Evolutionary conservation across 345 rosid genomes (phyloP).

Genomic region (Salix udensis): DNA sequence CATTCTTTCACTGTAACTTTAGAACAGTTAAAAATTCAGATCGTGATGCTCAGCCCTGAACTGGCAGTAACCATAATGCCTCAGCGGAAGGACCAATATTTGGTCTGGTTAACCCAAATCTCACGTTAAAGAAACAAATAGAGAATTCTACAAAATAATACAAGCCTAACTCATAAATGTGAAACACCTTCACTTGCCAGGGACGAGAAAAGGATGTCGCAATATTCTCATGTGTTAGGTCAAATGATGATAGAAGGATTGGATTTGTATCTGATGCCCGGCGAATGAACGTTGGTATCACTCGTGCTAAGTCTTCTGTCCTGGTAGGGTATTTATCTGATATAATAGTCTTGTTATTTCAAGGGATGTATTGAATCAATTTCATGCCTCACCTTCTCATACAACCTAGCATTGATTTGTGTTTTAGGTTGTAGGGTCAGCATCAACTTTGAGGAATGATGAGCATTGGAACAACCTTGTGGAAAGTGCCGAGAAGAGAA

Average conservation of each 20-base stretch:
- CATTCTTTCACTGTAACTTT: neutral
- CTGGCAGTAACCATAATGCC: neutral
- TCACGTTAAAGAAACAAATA: neutral
- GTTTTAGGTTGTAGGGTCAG: constrained; percentile 83
- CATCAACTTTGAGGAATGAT: constrained; percentile 61
- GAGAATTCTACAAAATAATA: neutral
- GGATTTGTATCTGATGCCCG: constrained; percentile 83
- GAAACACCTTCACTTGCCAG: constrained; percentile 33
- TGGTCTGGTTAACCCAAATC: neutral
- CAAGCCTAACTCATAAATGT: neutral
- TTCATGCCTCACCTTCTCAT: neutral
- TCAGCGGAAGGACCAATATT: neutral
- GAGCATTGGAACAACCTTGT: constrained; percentile 77
- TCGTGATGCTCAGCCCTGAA: neutral
- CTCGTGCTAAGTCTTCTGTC: constrained; percentile 87
- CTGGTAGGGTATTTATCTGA: constrained; percentile 48
- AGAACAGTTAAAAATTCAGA: neutral
- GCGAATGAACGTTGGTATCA: constrained; percentile 95
- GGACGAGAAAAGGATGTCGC: constrained; percentile 96
- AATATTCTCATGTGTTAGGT: constrained; percentile 91
- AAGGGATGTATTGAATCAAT: neutral
- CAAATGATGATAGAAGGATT: constrained; percentile 57
- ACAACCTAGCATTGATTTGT: constrained; percentile 9
- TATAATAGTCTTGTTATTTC: neutral
- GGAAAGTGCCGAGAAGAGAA: constrained; percentile 67